Evolutionary conservation across 371 early-diverging fungal genomes (phyloP).

Genomic region (Dichotomocladium elegans): DNA sequence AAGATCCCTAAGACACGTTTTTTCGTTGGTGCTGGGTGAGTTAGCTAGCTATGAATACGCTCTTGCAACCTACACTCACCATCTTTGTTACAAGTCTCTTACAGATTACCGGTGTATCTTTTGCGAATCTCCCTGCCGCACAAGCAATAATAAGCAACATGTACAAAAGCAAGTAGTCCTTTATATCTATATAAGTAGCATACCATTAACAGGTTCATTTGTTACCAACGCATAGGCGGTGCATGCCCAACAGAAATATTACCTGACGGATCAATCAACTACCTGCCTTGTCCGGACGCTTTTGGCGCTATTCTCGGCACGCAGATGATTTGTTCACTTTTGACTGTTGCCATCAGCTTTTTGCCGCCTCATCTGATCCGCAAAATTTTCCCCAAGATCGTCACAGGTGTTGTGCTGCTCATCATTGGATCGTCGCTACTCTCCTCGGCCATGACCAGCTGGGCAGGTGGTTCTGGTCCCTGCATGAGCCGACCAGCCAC

Average conservation of each 20-base stretch:
- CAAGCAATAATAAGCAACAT: constrained; percentile 36
- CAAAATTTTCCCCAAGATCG: constrained; percentile 50
- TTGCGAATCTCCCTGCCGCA: constrained; percentile 34
- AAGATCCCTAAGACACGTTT: constrained; percentile 40
- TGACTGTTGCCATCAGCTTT: constrained; percentile 44
- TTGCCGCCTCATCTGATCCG: constrained; percentile 47
- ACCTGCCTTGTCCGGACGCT: constrained; percentile 50
- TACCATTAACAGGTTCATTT: background rate
- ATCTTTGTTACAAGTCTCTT: constrained; percentile 16
- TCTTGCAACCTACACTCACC: background rate
- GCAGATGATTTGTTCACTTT: constrained; percentile 42
- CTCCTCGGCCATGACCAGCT: constrained; percentile 40
- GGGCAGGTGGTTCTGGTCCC: constrained; percentile 50
- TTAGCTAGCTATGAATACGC: too few relatives aligned
- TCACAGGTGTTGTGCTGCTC: constrained; percentile 46
- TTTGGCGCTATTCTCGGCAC: constrained; percentile 60
- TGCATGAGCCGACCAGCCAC: constrained; percentile 32
- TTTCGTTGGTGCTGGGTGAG: constrained; percentile 44
- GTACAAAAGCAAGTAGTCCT: constrained; percentile 33
- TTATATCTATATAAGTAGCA: constrained; percentile 6
- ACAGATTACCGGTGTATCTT: constrained; percentile 34
- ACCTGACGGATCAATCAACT: constrained; percentile 33
- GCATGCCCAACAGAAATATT: constrained; percentile 39
- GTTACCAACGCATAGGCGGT: constrained; percentile 14
- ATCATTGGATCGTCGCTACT: constrained; percentile 50